Base-by-base conservation (phyloP, 257 asterid species). In the Lycium ferocissimum region DNA sequence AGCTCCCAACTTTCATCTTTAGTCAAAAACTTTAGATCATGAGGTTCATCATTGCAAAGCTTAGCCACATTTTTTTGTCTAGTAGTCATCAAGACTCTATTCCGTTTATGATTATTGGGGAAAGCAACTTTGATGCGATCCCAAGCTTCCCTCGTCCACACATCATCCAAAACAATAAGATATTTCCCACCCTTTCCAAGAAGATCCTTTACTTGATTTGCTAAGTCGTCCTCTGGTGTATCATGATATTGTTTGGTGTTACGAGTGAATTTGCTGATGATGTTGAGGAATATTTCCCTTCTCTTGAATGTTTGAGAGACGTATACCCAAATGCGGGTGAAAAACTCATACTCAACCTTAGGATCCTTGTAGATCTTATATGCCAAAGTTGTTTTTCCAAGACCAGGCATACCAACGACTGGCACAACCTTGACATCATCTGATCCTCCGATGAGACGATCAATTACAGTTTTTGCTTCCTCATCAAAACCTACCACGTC, bases 381-480 rank as follows among this genome's bases (percentile, higher is more conserved):
- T 0, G 93, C 92, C 33, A 92, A 76, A 1, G 91, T 89, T 4
- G 92, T 91, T 88, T 91, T 91, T 58, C 94, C 92, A 0, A 91
- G 88, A 47, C 94, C 94, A 7, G 91, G 91, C 92, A 90, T 92
- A 8, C 94, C 94, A 38, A 89, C 82, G 49, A 92, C 85, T 51
- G 93, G 85, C 83, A 90, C 85, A 58, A 86, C 89, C 37, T 84
- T 91, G 18, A 90, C 83, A 5, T 82, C 33, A 2, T 17, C 9
- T 0, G 89, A 80, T 69, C 89, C 91, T 33, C 85, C 88, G 0
- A 9, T 87, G 62, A 92, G 90, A 66, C 85, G 87, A 11, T 85
- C 86, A 22, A 80, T 81, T 57, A 92, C n/a, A 58, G 10, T 89
- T 13, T 33, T 58, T 4, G 90, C 91, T 86, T 90, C 94, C 35